These are phyloP conservation scores for Dothideomycetidae sp. DNA, from an alignment of 2,329 filamentous ascomycete genomes.

Conservation along the genomic window DNA sequence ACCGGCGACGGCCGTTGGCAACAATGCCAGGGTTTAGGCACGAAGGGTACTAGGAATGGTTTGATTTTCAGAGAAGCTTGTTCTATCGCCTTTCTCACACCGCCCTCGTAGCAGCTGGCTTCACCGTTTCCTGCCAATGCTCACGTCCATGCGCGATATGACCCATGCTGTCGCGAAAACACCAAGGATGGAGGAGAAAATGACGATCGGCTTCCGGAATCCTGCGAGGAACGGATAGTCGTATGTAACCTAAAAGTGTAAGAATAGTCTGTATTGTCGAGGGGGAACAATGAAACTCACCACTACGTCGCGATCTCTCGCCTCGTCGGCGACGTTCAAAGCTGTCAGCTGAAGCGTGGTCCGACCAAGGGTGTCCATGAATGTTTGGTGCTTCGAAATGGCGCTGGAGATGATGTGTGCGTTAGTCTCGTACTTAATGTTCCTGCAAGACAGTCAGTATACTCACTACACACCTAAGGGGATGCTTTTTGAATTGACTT, in stretches of 20 bases:
- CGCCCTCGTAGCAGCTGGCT: too few species aligned
- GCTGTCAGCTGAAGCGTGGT: conserved; percentile 69
- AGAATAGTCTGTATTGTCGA: neutral
- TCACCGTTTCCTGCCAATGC: conserved; percentile 42
- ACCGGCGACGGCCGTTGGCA: too few species aligned
- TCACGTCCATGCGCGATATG: conserved; percentile 65
- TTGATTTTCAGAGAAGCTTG: too few species aligned
- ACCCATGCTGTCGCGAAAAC: conserved; percentile 63
- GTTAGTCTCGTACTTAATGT: conserved; percentile 61
- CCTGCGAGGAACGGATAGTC: conserved; percentile 62
- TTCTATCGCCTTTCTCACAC: too few species aligned
- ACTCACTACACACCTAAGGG: conserved; percentile 12
- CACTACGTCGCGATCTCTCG: conserved; percentile 67
- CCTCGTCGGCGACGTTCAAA: conserved; percentile 79
- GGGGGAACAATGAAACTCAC: conserved; percentile 26
- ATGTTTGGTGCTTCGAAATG: conserved; percentile 64
- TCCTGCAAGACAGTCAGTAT: conserved; percentile 39
- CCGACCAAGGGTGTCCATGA: conserved; percentile 83
- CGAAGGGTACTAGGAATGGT: too few species aligned
- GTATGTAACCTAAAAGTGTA: conserved; percentile 49
- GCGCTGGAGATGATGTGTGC: conserved; percentile 53
- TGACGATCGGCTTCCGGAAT: conserved; percentile 72
- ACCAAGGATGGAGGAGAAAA: conserved; percentile 59
- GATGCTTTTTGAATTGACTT: conserved; percentile 29
- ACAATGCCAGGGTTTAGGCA: too few species aligned